Percentiles rank a stretch among this genome's conserved stretches.
phyloP scores from a whole-genome alignment of 352 stramenopile species.

The Elongisporangium prolatum region DNA sequence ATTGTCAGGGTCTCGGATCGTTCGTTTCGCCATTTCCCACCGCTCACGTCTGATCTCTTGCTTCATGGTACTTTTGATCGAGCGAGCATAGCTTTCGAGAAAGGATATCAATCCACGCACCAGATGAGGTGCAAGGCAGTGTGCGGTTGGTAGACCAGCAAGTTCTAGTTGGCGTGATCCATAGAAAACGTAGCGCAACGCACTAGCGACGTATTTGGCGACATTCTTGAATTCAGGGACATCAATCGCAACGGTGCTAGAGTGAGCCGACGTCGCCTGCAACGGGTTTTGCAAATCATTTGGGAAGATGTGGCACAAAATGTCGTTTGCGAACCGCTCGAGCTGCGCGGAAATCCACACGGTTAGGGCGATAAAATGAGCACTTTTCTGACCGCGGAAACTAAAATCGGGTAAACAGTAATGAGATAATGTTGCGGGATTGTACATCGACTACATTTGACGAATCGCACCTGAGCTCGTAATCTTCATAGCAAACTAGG shows the following conservation, averaged over 20 bases:
- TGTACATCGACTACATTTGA: background rate
- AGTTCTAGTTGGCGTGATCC: conserved; percentile 74
- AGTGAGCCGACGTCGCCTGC: conserved; percentile 2
- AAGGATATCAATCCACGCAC: conserved; percentile 52
- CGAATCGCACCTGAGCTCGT: conserved; percentile 47
- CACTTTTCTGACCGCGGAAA: conserved; percentile 69
- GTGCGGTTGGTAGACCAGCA: conserved; percentile 64
- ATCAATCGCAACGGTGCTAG: conserved; percentile 44
- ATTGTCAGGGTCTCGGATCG: conserved; percentile 66
- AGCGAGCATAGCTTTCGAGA: conserved; percentile 55
- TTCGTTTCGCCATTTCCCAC: conserved; percentile 70
- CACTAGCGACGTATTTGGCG: conserved; percentile 68
- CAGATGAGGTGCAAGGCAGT: conserved; percentile 66
- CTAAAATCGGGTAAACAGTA: conserved; percentile 16
- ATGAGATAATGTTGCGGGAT: background rate
- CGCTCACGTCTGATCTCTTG: conserved; percentile 82
- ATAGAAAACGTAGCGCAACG: conserved; percentile 78
- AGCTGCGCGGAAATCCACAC: conserved; percentile 81
- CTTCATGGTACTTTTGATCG: conserved; percentile 59
- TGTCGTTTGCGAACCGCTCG: conserved; percentile 67
- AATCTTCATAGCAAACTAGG: conserved; percentile 81
- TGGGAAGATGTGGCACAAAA: conserved; percentile 73
- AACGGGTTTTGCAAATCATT: conserved; percentile 19
- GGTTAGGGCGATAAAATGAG: conserved; percentile 72
- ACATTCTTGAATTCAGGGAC: conserved; percentile 76